Evolutionary conservation across 1,284 basidiomycete genomes (phyloP).

Genomic region (Agroathelia rolfsii): DNA sequence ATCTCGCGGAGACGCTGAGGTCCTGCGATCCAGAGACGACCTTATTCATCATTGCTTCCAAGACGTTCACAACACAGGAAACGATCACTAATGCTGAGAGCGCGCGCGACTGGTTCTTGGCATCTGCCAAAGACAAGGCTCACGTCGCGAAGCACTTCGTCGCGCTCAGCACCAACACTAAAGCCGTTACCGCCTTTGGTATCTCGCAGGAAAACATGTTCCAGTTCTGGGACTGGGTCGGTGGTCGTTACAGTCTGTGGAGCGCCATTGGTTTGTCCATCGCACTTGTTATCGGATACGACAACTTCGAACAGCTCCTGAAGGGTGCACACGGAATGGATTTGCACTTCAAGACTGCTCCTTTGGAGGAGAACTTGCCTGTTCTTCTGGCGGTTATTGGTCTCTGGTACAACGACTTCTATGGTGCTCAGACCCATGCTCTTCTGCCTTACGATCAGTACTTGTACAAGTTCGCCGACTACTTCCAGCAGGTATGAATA

Average conservation of each 20-base stretch:
- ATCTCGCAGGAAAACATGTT: conserved; percentile 96
- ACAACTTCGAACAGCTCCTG: conserved; percentile 88
- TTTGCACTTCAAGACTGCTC: conserved; percentile 86
- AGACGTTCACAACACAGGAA: conserved; percentile 99
- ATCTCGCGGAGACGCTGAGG: conserved; percentile 84
- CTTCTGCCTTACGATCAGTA: conserved; percentile 98
- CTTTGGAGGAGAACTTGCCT: conserved; percentile 87
- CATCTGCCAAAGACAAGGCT: conserved; percentile 71
- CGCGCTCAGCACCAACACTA: conserved; percentile 92
- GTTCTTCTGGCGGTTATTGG: conserved; percentile 88
- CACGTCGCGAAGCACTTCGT: conserved; percentile 99
- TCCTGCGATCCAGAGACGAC: conserved; percentile 87
- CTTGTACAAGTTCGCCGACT: conserved; percentile 97
- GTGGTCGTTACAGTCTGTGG: conserved; percentile 97
- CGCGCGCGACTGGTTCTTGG: conserved; percentile 92
- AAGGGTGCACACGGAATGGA: conserved; percentile 97
- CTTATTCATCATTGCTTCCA: conserved; percentile 94
- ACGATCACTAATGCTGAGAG: conserved; percentile 97
- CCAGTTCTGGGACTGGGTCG: conserved; percentile 99
- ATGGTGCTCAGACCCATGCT: conserved; percentile 90
- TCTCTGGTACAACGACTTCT: conserved; percentile 99
- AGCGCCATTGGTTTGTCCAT: conserved; percentile 96
- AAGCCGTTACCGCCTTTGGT: conserved; percentile 91
- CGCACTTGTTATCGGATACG: conserved; percentile 86
- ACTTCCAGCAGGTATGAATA: conserved; percentile 82